Base-by-base conservation (phyloP, 495 filamentous ascomycete genomes). In the Elasticomyces elasticus region DNA sequence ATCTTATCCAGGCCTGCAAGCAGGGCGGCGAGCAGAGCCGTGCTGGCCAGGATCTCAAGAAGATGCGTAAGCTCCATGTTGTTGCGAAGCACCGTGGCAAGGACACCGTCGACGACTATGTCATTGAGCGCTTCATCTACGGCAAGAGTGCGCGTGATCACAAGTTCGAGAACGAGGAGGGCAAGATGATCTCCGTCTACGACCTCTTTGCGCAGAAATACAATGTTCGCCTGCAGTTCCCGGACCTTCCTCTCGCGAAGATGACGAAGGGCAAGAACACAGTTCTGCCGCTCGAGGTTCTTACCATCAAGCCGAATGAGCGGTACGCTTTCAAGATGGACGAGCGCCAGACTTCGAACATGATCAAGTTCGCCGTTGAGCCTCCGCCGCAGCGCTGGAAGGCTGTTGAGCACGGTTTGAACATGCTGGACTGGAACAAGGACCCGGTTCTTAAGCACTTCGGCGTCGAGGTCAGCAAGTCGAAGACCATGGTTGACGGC, bases 321-420 rank as follows among this genome's bases (percentile, higher is more conserved):
- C 79, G 83, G 0, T 98, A 89, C 67, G 74, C 75, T 0, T 86
- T 71, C 71, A 96, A 94, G 73, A 71, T 96, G 1, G 79, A 79
- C 55, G 78, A 85, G 17, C 61, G 65, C 0, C 81, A 86, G 74
- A 92, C 89, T 0, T 65, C 76, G 0, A 63, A 77, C 9, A 96
- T 98, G 91, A 94, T 98, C 69, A 88, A 83, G 64, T 87, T 86
- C 66, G 88, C 89, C 1, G 81, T 80, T 4, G 73, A 73, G 24
- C 75, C 79, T 1, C 92, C 92, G 0, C 38, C 56, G 0, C 61
- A 80, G 24, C 86, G 91, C 19, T 74, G 78, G 61, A 48, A 60
- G 0, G 73, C 82, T 13, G 84, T 96, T 49, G 56, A 75, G 27
- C 65, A 76, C n/a, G 83, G 83, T 20, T 76, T 94, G 19, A 57